phyloP scores from a whole-genome alignment of 2,329 filamentous ascomycete species.

The Cercospora nicotianae region DNA sequence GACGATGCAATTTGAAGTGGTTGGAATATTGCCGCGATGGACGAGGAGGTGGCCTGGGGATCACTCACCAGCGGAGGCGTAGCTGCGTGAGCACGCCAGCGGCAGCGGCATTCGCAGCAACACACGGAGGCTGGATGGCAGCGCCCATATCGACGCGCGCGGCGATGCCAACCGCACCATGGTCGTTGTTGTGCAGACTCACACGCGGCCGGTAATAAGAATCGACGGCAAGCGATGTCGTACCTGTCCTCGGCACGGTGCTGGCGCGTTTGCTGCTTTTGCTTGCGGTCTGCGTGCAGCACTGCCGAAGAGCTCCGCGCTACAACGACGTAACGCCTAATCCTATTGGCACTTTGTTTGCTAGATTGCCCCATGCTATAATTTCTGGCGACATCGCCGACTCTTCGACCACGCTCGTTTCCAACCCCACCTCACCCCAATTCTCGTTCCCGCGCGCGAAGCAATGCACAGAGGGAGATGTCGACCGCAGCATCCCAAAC shows the following conservation, averaged over 20 bases:
- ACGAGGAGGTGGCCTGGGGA: background rate
- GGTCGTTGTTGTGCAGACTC: background rate
- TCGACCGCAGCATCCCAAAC: constrained; percentile 45
- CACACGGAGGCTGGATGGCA: constrained; percentile 24
- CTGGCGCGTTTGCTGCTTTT: background rate
- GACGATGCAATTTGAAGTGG: background rate
- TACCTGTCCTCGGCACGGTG: background rate
- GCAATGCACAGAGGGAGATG: constrained; percentile 43
- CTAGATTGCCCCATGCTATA: background rate
- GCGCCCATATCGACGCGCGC: constrained; percentile 20
- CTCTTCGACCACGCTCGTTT: background rate
- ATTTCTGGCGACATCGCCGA: background rate
- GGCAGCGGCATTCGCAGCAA: constrained; percentile 27
- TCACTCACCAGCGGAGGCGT: constrained; percentile 28
- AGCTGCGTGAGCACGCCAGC: constrained; percentile 19
- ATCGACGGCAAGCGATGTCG: background rate
- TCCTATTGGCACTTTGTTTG: background rate
- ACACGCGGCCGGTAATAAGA: background rate
- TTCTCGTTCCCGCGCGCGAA: constrained; percentile 14
- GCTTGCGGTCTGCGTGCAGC: background rate
- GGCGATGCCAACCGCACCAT: constrained; percentile 24
- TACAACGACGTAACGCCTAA: background rate
- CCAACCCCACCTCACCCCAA: background rate
- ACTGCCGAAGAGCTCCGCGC: constrained; percentile 1
- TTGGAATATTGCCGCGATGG: background rate